Base-by-base conservation (phyloP, 768 basidiomycete genomes). In the Coprinopsis cinerea region DNA sequence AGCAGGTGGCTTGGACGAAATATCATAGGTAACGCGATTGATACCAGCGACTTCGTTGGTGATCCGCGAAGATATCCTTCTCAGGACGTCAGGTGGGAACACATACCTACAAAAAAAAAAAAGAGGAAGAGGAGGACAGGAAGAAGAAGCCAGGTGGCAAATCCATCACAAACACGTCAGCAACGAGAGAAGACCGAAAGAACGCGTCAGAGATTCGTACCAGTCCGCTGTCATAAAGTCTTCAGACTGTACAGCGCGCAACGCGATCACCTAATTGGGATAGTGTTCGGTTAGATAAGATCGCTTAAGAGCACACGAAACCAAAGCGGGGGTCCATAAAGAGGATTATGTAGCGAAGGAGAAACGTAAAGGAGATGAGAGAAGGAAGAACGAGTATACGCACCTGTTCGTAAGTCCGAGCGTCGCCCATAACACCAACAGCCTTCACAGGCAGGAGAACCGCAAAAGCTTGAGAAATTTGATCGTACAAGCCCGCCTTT, bases 161-260 rank as follows among this genome's bases (percentile, higher is more conserved):
- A 18, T 18, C 25, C 43, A 46, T 30, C 28, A 42, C 37, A 24
- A 51, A 52, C 28, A 34, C 48, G 44, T 49, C 47, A 35, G 44
- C 35, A 40, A 32, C 48, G 9, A 53, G 51, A 48, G 53, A n/a
- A n/a, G n/a, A n/a, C n/a, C n/a, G n/a, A n/a, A n/a, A n/a, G n/a
- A n/a, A n/a, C n/a, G n/a, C n/a, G n/a, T n/a, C n/a, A n/a, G n/a
- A 47, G 41, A 51, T 37, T 63, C 79, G 36, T 61, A 92, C 95
- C 95, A 98, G 65, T 98, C 95, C 28, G 96, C 96, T 13, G 96
- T 99, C 96, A 99, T 99, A 64, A 99, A 99, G 66, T 99, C 96
- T 64, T 97, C 95, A n/a, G 93, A 85, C 63, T 90, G 86, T 7
- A 98, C 95, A 2, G 96, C 96, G 44, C 96, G 82, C 47, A 99